Evolutionary conservation across 345 rosid species (phyloP), one percentile per base, ranked within the genome.

Genomic region (Acer saccharum): DNA sequence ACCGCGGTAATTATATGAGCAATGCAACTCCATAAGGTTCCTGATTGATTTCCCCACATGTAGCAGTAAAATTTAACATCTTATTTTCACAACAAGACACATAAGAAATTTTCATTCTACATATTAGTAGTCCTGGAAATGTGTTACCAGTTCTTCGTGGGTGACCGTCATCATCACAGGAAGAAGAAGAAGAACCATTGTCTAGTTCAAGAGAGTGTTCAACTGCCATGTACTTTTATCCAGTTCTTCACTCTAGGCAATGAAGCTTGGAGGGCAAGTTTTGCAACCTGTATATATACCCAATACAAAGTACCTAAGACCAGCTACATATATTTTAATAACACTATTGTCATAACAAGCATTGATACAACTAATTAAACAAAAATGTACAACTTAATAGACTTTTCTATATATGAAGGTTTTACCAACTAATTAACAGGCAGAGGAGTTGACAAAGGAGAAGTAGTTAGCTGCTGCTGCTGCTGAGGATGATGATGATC

Each of bases 1-100:
- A 86, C 89, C 2, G 83, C 87, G 2, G 91, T 86, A 3, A 88
- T 86, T 65, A 88, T 85, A 78, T 88, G 89, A 2, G 91, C 91
- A 0, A 82, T 35, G 20, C 82, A 75, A 39, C 82, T 87, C 91
- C 93, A 71, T 57, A 86, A 58, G 8, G 85, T 91, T 72, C 95
- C 95, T 91, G 87, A 17, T 78, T 67, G 39, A 75, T 67, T 48
- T 72, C 17, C 52, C 79, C 57, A 57, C 65, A 70, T 50, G 39
- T 4, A 35, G 67, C 50, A 67, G 41, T 4, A 46, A 71, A 75
- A 71, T 60, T 76, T 58, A 76, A 72, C 23, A 72, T 78, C 65
- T 65, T 54, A 71, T 35, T 35, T 20, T 52, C 25, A 1, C 18
- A 10, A 32, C n/a, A 80, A 66, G 67, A 50, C 4, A 29, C 32